Percentiles rank a stretch among this genome's conserved stretches.
These are phyloP conservation scores for Aspergillus diversus DNA, from an alignment of 495 filamentous ascomycete species.

Conservation along the genomic window DNA sequence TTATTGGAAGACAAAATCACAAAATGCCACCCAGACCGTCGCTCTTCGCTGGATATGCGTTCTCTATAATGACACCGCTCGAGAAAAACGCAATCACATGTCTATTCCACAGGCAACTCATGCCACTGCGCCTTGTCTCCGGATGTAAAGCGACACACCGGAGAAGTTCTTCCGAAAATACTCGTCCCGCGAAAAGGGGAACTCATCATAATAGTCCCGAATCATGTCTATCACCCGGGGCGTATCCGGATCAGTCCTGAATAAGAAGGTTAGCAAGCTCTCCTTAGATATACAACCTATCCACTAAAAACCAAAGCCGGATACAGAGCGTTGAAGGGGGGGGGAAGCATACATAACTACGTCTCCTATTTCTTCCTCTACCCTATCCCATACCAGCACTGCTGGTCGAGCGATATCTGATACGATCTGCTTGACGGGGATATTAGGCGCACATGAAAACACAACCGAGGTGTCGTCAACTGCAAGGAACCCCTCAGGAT, in stretches of 20 bases:
- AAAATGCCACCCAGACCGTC: no score
- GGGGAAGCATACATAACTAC: not conserved
- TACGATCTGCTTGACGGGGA: slow-evolving; percentile 15
- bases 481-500: slow-evolving; percentile 11
- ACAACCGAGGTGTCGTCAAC: slow-evolving; percentile 9
- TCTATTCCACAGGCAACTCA: not conserved
- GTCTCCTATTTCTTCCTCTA: not conserved
- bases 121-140: not conserved
- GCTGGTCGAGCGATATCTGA: slow-evolving; percentile 8
- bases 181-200: not conserved
- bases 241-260: slow-evolving; percentile 8
- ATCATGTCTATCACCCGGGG: slow-evolving; percentile 6
- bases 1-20: no score
- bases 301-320: no score
- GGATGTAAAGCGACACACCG: slow-evolving; percentile 5
- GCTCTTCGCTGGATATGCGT: no score
- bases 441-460: slow-evolving; percentile 14
- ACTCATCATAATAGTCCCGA: not conserved
- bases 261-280: not conserved
- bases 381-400: slow-evolving; percentile 10
- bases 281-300: no score
- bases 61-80: no score
- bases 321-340: not conserved
- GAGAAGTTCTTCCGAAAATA: slow-evolving; percentile 6
- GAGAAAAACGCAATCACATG: not conserved